Percentiles rank a stretch among this genome's conserved stretches.
Conservation (phyloP, 2,329 filamentous ascomycete genomes). For the Nigrograna mackinnonii region DNA sequence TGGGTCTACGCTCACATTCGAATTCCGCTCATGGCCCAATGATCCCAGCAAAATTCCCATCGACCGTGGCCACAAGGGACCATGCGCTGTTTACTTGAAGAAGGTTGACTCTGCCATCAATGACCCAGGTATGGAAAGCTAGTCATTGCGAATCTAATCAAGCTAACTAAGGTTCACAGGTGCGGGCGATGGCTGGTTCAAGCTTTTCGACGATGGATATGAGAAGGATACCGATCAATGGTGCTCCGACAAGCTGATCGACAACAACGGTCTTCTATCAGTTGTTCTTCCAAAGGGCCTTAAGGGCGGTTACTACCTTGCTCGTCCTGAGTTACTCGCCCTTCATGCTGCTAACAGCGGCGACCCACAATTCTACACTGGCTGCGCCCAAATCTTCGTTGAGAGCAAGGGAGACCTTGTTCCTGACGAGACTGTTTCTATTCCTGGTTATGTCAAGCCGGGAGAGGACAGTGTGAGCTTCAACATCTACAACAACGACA, state of each 20-base stretch:
- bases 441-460: slow-evolving; percentile 66
- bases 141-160: too few species aligned
- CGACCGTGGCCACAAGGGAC: slow-evolving; percentile 66
- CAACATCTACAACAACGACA: slow-evolving; percentile 61
- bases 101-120: slow-evolving; percentile 62
- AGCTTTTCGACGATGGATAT: slow-evolving; percentile 74
- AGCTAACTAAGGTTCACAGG: slow-evolving; percentile 14
- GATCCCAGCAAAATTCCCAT: slow-evolving; percentile 59
- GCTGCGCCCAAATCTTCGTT: slow-evolving; percentile 73
- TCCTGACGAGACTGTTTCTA: slow-evolving; percentile 60
- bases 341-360: slow-evolving; percentile 64
- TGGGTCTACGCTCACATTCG: slow-evolving; percentile 65
- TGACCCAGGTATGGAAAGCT: slow-evolving; percentile 42
- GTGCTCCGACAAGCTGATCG: slow-evolving; percentile 72
- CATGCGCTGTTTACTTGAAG: slow-evolving; percentile 76
- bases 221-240: slow-evolving; percentile 59
- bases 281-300: slow-evolving; percentile 65
- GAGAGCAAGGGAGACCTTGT: slow-evolving; percentile 53
- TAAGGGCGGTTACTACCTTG: slow-evolving; percentile 69
- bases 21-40: slow-evolving; percentile 66
- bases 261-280: slow-evolving; percentile 65
- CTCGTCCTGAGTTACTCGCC: slow-evolving; percentile 70
- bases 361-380: slow-evolving; percentile 70
- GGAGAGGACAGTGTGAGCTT: slow-evolving; percentile 62
- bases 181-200: slow-evolving; percentile 73